Percentiles rank a stretch among this genome's conserved stretches.
Conservation (phyloP, 2,329 filamentous ascomycete species). For the Lojkania enalia region DNA sequence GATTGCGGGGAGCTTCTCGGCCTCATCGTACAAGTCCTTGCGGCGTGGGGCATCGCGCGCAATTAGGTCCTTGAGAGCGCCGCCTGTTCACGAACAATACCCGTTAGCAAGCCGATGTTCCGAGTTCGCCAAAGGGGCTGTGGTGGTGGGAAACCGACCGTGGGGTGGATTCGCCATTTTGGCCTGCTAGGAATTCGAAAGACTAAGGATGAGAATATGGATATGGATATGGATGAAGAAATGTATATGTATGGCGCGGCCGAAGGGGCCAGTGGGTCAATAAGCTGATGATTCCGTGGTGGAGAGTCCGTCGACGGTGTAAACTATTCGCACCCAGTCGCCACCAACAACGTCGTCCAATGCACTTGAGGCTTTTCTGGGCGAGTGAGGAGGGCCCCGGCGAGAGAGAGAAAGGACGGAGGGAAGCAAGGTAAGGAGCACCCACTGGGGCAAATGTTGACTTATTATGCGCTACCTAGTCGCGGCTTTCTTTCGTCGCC, state of each 20-base stretch:
- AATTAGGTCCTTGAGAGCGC: conserved; percentile 95
- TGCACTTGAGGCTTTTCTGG: too few species aligned
- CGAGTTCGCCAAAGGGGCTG: not conserved
- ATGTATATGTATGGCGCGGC: too few species aligned
- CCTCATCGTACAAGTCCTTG: conserved; percentile 77
- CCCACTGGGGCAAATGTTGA: conserved; percentile 3
- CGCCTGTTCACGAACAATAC: conserved; percentile 58
- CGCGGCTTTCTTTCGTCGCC: conserved; percentile 5
- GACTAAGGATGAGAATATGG: too few species aligned
- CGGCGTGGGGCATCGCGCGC: conserved; percentile 87
- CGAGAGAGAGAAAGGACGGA: too few species aligned
- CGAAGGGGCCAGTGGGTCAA: too few species aligned
- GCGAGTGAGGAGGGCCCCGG: too few species aligned
- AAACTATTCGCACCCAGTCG: too few species aligned
- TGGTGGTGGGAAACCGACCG: conserved; percentile 39
- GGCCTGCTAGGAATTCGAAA: not conserved
- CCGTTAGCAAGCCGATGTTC: conserved; percentile 21
- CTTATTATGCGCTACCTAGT: not conserved
- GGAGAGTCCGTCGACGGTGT: too few species aligned
- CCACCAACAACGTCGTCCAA: too few species aligned
- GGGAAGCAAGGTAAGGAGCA: conserved; percentile 6
- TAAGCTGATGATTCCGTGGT: too few species aligned
- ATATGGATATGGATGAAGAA: conserved; percentile 8
- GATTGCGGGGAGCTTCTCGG: conserved; percentile 83
- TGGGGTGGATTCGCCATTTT: conserved; percentile 57